A percentile compares a stretch with the other conserved stretches of the same genome.
These are phyloP conservation scores for Daldinia childiae DNA, from an alignment of 495 filamentous ascomycete genomes.

Conservation along the genomic window DNA sequence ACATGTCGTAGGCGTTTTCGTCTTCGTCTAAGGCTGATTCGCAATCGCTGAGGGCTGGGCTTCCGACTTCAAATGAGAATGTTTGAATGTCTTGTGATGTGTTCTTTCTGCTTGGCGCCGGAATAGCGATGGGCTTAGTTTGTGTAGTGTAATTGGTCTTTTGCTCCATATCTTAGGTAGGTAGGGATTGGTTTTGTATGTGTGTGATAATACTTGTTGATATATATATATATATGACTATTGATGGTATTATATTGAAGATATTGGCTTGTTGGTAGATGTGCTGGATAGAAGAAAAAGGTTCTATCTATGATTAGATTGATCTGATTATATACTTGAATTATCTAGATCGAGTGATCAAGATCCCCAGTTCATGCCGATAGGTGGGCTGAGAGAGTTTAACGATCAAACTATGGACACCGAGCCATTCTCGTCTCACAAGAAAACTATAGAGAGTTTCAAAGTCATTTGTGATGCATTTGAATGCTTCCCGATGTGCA, in stretches of 20 bases:
- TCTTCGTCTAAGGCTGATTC: constrained; percentile 41
- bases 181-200: constrained; percentile 1
- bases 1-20: constrained; percentile 32
- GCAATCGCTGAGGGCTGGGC: constrained; percentile 35
- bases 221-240: no score
- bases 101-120: constrained; percentile 24
- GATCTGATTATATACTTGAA: constrained; percentile 30
- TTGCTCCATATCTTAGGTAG: constrained; percentile 31
- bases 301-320: constrained; percentile 14
- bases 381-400: constrained; percentile 23
- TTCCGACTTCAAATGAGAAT: constrained; percentile 26
- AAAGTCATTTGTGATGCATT: constrained; percentile 27
- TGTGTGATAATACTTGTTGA: not conserved
- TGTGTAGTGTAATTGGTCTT: constrained; percentile 9
- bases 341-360: constrained; percentile 17
- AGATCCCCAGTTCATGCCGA: constrained; percentile 20
- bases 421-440: constrained; percentile 41
- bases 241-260: not conserved
- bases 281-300: constrained; percentile 7
- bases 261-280: constrained; percentile 19
- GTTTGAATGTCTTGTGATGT: not conserved
- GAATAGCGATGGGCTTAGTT: constrained; percentile 36
- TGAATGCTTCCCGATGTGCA: constrained; percentile 20
- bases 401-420: constrained; percentile 29
- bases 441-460: constrained; percentile 27